A percentile compares a stretch with the other conserved stretches of the same genome.
phyloP scores from a whole-genome alignment of 1,284 basidiomycete genomes.

The Peniophora sp. region DNA sequence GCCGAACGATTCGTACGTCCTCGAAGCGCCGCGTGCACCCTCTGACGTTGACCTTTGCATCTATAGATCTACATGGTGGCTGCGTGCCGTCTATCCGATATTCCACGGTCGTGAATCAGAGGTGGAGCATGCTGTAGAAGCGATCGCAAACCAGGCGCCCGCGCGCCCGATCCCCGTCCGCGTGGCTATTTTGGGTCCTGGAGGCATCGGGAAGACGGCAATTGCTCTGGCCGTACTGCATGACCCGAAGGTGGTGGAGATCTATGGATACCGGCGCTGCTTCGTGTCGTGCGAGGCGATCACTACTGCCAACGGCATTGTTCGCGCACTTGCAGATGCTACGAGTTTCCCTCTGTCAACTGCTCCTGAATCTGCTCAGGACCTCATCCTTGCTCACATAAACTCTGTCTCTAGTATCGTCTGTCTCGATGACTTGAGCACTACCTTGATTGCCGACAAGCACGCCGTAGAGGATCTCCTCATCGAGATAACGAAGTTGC shows the following conservation, averaged over 20 bases:
- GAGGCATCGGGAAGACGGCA: slow-evolving; percentile 29
- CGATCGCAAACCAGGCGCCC: background rate
- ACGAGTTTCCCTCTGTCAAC: slow-evolving; percentile 10
- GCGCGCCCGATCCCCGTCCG: no score
- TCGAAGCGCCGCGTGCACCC: no score
- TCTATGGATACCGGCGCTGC: slow-evolving; percentile 13
- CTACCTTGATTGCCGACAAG: slow-evolving; percentile 15
- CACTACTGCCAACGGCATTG: slow-evolving; percentile 6
- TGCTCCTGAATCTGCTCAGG: background rate
- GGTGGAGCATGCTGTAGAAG: background rate
- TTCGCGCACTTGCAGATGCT: slow-evolving; percentile 11
- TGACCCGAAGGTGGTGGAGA: slow-evolving; percentile 6
- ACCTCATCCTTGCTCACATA: background rate
- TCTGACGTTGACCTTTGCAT: no score
- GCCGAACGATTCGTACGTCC: background rate
- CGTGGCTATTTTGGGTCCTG: slow-evolving; percentile 21
- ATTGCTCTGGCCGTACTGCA: slow-evolving; percentile 20
- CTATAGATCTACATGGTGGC: no score
- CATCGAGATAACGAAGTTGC: background rate
- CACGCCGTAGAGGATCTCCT: background rate
- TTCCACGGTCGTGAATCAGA: background rate
- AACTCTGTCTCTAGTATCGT: slow-evolving; percentile 14
- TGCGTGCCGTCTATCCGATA: background rate
- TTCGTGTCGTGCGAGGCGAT: slow-evolving; percentile 21
- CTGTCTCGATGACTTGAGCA: slow-evolving; percentile 26